Evolutionary conservation across 768 basidiomycete species (phyloP).

Genomic region (Rhodotorula paludigena): DNA sequence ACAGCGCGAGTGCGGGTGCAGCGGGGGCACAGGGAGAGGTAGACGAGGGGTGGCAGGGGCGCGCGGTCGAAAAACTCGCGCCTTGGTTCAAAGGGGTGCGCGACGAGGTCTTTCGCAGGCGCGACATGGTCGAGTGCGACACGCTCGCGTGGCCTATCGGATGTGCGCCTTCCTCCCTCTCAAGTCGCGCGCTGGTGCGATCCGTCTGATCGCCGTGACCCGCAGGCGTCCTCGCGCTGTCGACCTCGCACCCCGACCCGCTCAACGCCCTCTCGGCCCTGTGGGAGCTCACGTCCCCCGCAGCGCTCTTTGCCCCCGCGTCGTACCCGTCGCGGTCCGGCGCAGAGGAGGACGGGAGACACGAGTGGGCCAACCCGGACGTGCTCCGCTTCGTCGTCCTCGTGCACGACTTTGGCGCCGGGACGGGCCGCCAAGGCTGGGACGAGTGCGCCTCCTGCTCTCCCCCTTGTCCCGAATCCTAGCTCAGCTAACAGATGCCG

Average conservation of each 20-base stretch:
- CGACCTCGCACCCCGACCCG: slow-evolving; percentile 43
- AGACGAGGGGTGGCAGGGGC: too few relatives aligned
- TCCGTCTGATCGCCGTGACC: slow-evolving; percentile 12
- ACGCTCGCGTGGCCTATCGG: too few relatives aligned
- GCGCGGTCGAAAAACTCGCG: too few relatives aligned
- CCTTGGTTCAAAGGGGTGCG: slow-evolving; percentile 43
- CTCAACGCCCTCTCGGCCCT: slow-evolving; percentile 43
- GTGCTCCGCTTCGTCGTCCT: slow-evolving; percentile 43
- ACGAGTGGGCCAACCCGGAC: slow-evolving; percentile 39
- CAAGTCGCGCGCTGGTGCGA: not conserved
- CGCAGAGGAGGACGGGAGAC: slow-evolving; percentile 7
- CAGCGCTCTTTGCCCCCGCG: slow-evolving; percentile 22
- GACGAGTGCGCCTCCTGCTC: too few relatives aligned
- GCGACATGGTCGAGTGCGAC: too few relatives aligned
- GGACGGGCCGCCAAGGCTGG: not conserved
- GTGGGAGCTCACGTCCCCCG: slow-evolving; percentile 39
- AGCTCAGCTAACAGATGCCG: too few relatives aligned
- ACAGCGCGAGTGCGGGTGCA: too few relatives aligned
- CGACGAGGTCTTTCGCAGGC: slow-evolving; percentile 26
- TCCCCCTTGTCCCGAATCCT: too few relatives aligned
- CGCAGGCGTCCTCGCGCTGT: slow-evolving; percentile 43
- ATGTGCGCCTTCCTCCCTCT: not conserved
- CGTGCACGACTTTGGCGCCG: slow-evolving; percentile 39
- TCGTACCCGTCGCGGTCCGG: slow-evolving; percentile 6
- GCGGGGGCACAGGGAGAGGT: too few relatives aligned